phyloP scores from a whole-genome alignment of 1,139 yeast genomes.

The Magnusiomyces suaveolens region DNA sequence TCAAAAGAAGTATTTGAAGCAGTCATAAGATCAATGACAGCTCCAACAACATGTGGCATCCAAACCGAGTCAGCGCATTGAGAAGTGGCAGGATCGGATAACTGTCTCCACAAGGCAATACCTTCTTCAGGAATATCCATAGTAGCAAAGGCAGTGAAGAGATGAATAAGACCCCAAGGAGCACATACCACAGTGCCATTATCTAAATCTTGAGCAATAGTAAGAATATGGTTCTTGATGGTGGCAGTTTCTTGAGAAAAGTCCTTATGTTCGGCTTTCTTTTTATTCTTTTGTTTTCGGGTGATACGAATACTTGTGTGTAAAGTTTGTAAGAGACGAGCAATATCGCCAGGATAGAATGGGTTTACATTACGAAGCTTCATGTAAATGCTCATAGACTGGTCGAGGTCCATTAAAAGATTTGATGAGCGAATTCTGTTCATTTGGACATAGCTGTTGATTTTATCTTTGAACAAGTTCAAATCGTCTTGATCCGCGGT shows the following conservation, averaged over 20 bases:
- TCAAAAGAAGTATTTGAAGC: conserved; percentile 52
- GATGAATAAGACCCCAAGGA: conserved; percentile 47
- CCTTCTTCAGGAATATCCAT: conserved; percentile 45
- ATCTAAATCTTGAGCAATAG: conserved; percentile 41
- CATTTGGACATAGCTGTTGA: conserved; percentile 12
- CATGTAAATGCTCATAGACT: conserved; percentile 24
- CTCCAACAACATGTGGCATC: conserved; percentile 57
- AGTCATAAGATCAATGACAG: conserved; percentile 59
- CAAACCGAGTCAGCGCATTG: conserved; percentile 18
- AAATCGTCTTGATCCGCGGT: conserved; percentile 8
- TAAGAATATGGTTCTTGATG: conserved; percentile 13
- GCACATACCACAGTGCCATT: conserved; percentile 37
- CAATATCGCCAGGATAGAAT: conserved; percentile 20
- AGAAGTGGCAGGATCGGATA: conserved; percentile 12
- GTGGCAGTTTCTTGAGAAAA: conserved; percentile 9
- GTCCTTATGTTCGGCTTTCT: conserved; percentile 14
- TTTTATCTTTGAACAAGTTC: conserved; percentile 12
- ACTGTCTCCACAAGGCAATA: conserved; percentile 39
- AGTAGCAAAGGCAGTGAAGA: conserved; percentile 50
- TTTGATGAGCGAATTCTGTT: conserved; percentile 10
- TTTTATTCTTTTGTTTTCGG: conserved; percentile 13
- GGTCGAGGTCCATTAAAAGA: conserved; percentile 19
- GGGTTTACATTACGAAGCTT: conserved; percentile 19
- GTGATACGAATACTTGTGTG: conserved; percentile 18
- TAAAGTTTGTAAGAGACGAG: conserved; percentile 23